These are phyloP conservation scores for Trifolium dubium DNA, from an alignment of 306 rosid genomes.

Conservation along the genomic window DNA sequence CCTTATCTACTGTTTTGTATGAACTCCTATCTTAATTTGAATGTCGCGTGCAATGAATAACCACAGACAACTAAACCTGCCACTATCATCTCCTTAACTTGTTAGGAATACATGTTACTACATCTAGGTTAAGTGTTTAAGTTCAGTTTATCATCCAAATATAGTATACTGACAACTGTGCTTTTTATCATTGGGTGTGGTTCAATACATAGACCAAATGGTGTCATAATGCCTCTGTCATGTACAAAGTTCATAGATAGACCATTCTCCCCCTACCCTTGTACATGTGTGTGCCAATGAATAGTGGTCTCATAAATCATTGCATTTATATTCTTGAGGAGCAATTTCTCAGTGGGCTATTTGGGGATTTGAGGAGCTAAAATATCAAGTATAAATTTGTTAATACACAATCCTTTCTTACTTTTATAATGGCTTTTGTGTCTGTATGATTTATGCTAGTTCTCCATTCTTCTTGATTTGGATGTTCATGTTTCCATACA, in stretches of 20 bases:
- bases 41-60: neutral
- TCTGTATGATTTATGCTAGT: slow-evolving; percentile 36
- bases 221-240: neutral
- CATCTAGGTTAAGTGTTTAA: neutral
- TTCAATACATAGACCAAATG: neutral
- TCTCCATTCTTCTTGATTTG: slow-evolving; percentile 8
- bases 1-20: neutral
- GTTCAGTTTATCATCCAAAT: neutral
- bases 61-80: neutral
- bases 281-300: neutral
- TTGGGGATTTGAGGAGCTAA: slow-evolving; percentile 19
- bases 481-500: slow-evolving; percentile 26
- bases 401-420: neutral
- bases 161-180: neutral
- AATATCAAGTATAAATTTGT: slow-evolving; percentile 21
- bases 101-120: neutral
- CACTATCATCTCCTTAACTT: neutral
- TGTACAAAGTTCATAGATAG: neutral
- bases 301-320: neutral
- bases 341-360: slow-evolving; percentile 16
- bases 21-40: neutral
- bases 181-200: neutral
- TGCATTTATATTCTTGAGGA: slow-evolving; percentile 3
- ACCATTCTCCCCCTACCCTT: neutral
- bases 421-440: slow-evolving; percentile 3